Evolutionary conservation across 83 land plant species (phyloP).

Genomic region (Isoetes engelmannii): DNA sequence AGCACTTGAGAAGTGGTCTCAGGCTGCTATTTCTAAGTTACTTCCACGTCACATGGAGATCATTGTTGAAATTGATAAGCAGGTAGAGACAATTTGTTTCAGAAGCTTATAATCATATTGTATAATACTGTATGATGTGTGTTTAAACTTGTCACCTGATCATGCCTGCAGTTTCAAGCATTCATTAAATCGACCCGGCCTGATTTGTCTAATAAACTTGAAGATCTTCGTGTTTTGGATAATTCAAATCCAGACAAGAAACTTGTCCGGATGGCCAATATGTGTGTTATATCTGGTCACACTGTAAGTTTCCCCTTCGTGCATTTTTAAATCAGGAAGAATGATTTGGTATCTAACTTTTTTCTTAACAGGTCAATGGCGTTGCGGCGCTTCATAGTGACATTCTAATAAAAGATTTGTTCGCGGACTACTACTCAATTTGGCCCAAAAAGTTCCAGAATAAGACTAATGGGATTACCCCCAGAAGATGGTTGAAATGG

Average conservation of each 20-base stretch:
- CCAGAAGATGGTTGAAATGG: conserved; percentile 85
- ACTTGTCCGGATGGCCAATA: conserved; percentile 82
- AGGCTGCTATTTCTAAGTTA: conserved; percentile 70
- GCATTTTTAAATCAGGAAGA: too few species aligned
- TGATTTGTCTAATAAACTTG: conserved; percentile 51
- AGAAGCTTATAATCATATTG: not conserved
- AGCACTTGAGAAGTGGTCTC: conserved; percentile 97
- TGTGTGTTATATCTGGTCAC: conserved; percentile 87
- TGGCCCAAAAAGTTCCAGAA: conserved; percentile 91
- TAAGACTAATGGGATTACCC: conserved; percentile 97
- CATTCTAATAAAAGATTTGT: conserved; percentile 62
- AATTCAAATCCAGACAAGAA: conserved; percentile 71
- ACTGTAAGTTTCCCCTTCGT: conserved; percentile 59
- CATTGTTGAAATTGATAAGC: conserved; percentile 85
- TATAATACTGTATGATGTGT: not conserved
- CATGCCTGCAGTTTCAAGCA: conserved; percentile 56
- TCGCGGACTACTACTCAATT: conserved; percentile 75
- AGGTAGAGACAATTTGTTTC: conserved; percentile 43
- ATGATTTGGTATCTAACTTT: too few species aligned
- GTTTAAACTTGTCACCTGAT: not conserved
- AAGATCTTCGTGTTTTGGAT: conserved; percentile 52
- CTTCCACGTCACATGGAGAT: conserved; percentile 97
- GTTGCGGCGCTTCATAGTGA: conserved; percentile 92
- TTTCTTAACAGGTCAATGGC: conserved; percentile 84
- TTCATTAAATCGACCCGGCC: conserved; percentile 37